phyloP scores from a whole-genome alignment of 1,139 yeast genomes.

The Pichia cactophila region DNA sequence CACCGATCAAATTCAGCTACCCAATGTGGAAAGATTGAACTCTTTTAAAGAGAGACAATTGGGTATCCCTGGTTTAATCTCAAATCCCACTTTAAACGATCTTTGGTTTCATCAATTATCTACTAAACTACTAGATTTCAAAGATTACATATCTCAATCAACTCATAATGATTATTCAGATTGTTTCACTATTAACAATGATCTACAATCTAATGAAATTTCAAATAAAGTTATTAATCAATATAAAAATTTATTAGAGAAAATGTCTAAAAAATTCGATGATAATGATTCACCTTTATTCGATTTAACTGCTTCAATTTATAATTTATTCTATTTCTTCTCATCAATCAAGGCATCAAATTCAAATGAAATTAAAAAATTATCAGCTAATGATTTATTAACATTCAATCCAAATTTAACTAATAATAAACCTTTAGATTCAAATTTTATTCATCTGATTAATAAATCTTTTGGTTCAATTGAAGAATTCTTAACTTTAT shows the following conservation, averaged over 20 bases:
- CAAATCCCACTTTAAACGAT: conserved; percentile 43
- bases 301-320: conserved; percentile 51
- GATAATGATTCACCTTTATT: conserved; percentile 36
- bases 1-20: conserved; percentile 17
- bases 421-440: conserved; percentile 23
- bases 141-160: conserved; percentile 25
- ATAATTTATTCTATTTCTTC: conserved; percentile 53
- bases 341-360: conserved; percentile 37
- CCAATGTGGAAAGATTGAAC: conserved; percentile 19
- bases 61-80: conserved; percentile 41
- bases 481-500: conserved; percentile 55
- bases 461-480: conserved; percentile 58
- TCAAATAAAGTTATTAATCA: conserved; percentile 27
- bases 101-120: conserved; percentile 56
- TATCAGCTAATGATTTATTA: conserved; percentile 33
- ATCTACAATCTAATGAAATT: conserved; percentile 5
- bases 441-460: conserved; percentile 32
- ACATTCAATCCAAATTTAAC: conserved; percentile 13
- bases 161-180: conserved; percentile 20
- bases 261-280: conserved; percentile 33
- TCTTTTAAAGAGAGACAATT: conserved; percentile 6
- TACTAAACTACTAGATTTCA: conserved; percentile 41
- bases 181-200: conserved; percentile 13
- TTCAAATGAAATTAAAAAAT: conserved; percentile 17
- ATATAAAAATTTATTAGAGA: conserved; percentile 31